Base-by-base conservation (phyloP, 192 early-diverging fungal genomes). In the Lunasporangiospora selenospora region DNA sequence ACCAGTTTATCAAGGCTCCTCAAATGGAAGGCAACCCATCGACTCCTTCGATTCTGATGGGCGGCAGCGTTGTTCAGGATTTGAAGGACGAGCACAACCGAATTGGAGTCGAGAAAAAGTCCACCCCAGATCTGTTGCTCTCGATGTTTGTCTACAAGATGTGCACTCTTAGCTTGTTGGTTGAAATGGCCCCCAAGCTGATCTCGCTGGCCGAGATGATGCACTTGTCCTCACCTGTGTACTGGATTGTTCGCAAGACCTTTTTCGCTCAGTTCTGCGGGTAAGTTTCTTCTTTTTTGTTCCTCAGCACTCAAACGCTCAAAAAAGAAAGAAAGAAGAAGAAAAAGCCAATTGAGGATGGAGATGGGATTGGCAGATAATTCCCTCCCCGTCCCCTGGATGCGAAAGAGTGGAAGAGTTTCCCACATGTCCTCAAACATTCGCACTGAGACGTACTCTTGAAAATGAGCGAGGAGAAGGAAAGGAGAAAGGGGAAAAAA, bases 261-360 rank as follows among this genome's bases (percentile, higher is more conserved):
- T 94, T 98, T 75, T 98, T 95, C 82, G 83, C 85, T 40, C 94
- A 95, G 75, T 94, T 94, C 77, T 92, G 90, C 56, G 90, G 92
- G 78, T 90, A 82, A 46, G 79, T 65, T 19, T 27, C 21, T 21
- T 39, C 48, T 36, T 31, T 30, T 59, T 21, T 44, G 33, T 45
- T 53, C n/a, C n/a, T n/a, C n/a, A n/a, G n/a, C n/a, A n/a, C n/a
- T n/a, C n/a, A n/a, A n/a, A n/a, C n/a, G n/a, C n/a, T n/a, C n/a
- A n/a, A n/a, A n/a, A n/a, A n/a, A n/a, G n/a, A n/a, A n/a, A n/a
- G n/a, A n/a, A n/a, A n/a, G n/a, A n/a, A n/a, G n/a, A n/a, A n/a
- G n/a, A n/a, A n/a, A n/a, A n/a, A n/a, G n/a, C n/a, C n/a, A n/a
- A n/a, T n/a, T n/a, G n/a, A n/a, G n/a, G n/a, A n/a, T n/a, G n/a